A percentile compares a stretch with the other conserved stretches of the same genome.
Conservation (phyloP, 2,329 filamentous ascomycete species). For the Pseudonectria buxi region DNA sequence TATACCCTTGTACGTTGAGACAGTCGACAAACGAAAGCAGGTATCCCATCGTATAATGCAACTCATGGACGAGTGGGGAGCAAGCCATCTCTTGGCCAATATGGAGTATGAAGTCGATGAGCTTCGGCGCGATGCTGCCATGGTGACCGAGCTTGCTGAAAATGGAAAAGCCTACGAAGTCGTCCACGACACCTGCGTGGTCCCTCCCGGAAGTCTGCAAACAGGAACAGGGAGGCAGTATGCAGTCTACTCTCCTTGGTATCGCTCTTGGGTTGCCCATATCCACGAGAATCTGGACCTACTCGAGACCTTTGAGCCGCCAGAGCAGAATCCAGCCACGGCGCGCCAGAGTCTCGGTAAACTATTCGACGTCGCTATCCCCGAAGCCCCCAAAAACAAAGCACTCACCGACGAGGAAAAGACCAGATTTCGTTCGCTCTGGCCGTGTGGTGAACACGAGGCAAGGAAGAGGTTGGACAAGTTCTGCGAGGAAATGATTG, state of each 20-base stretch:
- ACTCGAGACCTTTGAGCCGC: conserved; percentile 52
- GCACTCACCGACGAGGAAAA: conserved; percentile 51
- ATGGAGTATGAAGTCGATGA: conserved; percentile 92
- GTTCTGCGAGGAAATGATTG: conserved; percentile 61
- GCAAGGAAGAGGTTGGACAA: conserved; percentile 55
- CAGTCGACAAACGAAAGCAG: conserved; percentile 56
- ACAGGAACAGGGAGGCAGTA: conserved; percentile 71
- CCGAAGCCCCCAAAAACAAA: conserved; percentile 58
- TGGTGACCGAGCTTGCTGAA: conserved; percentile 55
- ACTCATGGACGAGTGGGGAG: conserved; percentile 64
- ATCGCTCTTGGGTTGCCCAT: conserved; percentile 65
- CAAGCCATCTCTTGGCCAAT: conserved; percentile 71
- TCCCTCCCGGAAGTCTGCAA: conserved; percentile 62
- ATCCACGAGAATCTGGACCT: conserved; percentile 63
- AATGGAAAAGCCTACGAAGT: conserved; percentile 63
- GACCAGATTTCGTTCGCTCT: conserved; percentile 51
- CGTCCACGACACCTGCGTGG: conserved; percentile 75
- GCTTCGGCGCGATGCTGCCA: conserved; percentile 63
- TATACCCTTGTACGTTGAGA: conserved; percentile 74
- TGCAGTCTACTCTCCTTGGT: conserved; percentile 81
- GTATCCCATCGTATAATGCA: conserved; percentile 57
- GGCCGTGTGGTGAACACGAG: conserved; percentile 71
- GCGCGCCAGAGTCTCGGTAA: conserved; percentile 39
- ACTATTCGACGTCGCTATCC: conserved; percentile 57
- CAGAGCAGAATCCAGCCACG: conserved; percentile 27